Conservation (phyloP, 1,284 basidiomycete species). For the Puccinia novopanici region DNA sequence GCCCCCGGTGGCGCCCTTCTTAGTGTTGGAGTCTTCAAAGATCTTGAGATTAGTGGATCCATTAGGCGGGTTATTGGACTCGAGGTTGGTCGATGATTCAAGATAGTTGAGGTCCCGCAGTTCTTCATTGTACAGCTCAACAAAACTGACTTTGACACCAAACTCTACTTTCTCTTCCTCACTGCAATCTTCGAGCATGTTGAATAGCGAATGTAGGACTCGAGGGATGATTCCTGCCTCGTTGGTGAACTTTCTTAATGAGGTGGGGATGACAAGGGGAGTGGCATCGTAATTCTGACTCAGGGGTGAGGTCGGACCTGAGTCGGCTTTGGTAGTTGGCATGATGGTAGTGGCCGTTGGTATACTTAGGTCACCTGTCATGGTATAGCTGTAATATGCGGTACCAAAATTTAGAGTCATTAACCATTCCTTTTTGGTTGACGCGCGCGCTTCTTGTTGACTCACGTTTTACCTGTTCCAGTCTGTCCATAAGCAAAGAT, state of each 20-base stretch:
- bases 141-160: conserved; percentile 88
- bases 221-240: conserved; percentile 98
- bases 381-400: conserved; percentile 42
- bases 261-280: conserved; percentile 56
- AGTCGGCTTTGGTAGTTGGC: conserved; percentile 42
- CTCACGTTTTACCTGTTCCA: conserved; percentile 87
- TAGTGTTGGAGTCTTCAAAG: conserved; percentile 72
- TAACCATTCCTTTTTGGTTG: background rate
- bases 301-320: background rate
- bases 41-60: conserved; percentile 67
- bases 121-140: conserved; percentile 99
- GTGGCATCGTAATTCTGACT: conserved; percentile 64
- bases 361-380: conserved; percentile 49
- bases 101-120: conserved; percentile 78
- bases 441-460: background rate
- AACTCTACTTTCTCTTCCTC: conserved; percentile 67
- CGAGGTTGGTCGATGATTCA: conserved; percentile 64
- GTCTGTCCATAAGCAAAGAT: conserved; percentile 99
- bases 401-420: background rate
- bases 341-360: conserved; percentile 52
- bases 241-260: conserved; percentile 77
- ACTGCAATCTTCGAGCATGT: conserved; percentile 69
- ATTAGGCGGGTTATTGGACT: conserved; percentile 68
- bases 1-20: conserved; percentile 52
- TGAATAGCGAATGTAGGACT: conserved; percentile 86